Evolutionary conservation across 1,139 yeast species (phyloP).

Genomic region (Debaryomyces udenii): DNA sequence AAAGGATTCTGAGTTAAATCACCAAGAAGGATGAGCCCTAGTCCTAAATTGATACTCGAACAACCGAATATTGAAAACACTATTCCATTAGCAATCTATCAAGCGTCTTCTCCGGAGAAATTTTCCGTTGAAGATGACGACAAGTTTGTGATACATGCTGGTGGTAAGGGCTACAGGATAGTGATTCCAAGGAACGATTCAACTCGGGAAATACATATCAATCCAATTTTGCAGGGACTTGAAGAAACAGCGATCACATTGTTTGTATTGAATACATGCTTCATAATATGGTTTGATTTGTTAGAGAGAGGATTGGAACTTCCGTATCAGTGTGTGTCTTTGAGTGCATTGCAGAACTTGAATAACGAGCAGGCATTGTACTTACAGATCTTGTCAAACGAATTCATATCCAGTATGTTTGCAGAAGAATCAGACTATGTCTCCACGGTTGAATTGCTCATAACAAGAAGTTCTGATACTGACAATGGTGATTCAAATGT

Average conservation of each 20-base stretch:
- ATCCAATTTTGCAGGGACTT: constrained; percentile 14
- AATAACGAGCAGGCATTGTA: constrained; percentile 24
- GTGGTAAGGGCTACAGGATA: constrained; percentile 29
- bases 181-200: constrained; percentile 22
- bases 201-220: constrained; percentile 16
- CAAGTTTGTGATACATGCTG: constrained; percentile 45
- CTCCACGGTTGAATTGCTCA: constrained; percentile 25
- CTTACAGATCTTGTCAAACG: constrained; percentile 35
- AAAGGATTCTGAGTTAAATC: too few relatives aligned
- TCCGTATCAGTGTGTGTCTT: constrained; percentile 40
- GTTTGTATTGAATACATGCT: constrained; percentile 42
- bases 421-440: constrained; percentile 19
- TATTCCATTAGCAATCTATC: constrained; percentile 35
- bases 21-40: constrained; percentile 16
- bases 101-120: constrained; percentile 43
- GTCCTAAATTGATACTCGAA: constrained; percentile 30
- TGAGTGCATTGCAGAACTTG: constrained; percentile 40
- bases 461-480: constrained; percentile 10
- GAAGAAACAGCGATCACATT: constrained; percentile 26
- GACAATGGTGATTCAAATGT: constrained; percentile 9
- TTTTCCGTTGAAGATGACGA: constrained; percentile 45
- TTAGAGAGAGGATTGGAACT: constrained; percentile 38
- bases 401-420: constrained; percentile 18
- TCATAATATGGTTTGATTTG: constrained; percentile 40
- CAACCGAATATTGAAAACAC: constrained; percentile 49